These are phyloP conservation scores for Kandelia obovata DNA, from an alignment of 345 rosid genomes.

Conservation along the genomic window DNA sequence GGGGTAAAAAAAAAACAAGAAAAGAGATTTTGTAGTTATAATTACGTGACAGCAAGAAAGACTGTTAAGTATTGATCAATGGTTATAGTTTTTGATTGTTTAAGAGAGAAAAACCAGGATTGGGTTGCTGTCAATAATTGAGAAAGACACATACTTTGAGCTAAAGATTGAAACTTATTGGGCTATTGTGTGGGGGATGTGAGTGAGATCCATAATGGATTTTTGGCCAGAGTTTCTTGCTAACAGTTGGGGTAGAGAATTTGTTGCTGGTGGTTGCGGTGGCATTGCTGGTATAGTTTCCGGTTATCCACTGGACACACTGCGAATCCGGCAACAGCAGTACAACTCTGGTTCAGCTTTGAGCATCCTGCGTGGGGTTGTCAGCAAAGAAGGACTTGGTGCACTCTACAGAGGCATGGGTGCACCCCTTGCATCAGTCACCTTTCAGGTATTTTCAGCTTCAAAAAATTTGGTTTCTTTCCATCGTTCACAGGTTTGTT, in stretches of 20 bases:
- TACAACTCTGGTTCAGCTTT: conserved; percentile 71
- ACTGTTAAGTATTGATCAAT: too few species aligned
- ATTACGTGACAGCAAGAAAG: too few species aligned
- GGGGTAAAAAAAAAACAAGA: too few species aligned
- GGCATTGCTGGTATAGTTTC: conserved; percentile 90
- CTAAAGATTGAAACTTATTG: too few species aligned
- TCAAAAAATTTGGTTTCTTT: neutral
- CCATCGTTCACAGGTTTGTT: conserved; percentile 4
- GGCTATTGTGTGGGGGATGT: conserved; percentile 1
- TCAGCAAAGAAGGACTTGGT: conserved; percentile 60
- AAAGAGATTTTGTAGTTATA: too few species aligned
- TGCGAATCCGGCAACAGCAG: conserved; percentile 71
- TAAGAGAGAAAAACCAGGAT: neutral
- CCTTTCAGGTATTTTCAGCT: conserved; percentile 60
- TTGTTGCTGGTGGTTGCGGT: conserved; percentile 91
- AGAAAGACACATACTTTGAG: neutral
- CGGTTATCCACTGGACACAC: conserved; percentile 88
- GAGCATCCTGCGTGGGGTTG: conserved; percentile 50
- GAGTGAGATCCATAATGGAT: conserved; percentile 47
- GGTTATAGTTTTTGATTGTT: too few species aligned
- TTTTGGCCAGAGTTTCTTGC: conserved; percentile 96
- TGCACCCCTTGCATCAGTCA: conserved; percentile 90
- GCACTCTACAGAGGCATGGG: conserved; percentile 89
- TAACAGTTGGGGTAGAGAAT: conserved; percentile 73
- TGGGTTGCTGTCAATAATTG: neutral